phyloP scores from a whole-genome alignment of 1,284 basidiomycete species.

The Porodaedalea pini region DNA sequence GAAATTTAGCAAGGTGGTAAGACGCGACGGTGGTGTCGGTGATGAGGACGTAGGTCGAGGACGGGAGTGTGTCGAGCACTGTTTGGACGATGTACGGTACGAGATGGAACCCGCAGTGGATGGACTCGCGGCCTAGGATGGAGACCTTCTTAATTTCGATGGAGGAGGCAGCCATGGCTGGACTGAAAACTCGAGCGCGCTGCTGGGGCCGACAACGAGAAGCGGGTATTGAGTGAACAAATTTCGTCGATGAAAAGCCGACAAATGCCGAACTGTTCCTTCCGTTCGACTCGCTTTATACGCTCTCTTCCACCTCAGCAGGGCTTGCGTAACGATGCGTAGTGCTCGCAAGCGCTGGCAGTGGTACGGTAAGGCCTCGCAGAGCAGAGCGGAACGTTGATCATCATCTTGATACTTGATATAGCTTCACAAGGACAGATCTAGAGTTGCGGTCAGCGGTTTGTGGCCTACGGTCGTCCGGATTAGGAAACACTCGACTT shows the following conservation, averaged over 20 bases:
- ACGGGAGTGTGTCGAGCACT: slow-evolving; percentile 69
- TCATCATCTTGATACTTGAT: neutral
- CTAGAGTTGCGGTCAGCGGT: neutral
- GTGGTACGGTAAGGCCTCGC: neutral
- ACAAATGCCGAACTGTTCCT: neutral
- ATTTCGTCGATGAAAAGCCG: neutral
- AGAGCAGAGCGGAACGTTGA: neutral
- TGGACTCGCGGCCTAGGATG: slow-evolving; percentile 84
- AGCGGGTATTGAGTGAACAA: neutral
- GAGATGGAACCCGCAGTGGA: slow-evolving; percentile 91
- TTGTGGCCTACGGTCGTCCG: neutral
- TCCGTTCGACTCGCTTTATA: neutral
- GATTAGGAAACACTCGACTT: neutral
- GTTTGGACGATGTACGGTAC: slow-evolving; percentile 82
- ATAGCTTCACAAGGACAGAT: no score
- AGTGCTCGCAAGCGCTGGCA: neutral
- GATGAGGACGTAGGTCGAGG: slow-evolving; percentile 89
- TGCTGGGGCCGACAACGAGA: no score
- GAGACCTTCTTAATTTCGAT: slow-evolving; percentile 64
- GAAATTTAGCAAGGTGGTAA: slow-evolving; percentile 70
- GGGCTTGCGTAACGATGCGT: slow-evolving; percentile 2
- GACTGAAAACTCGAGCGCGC: no score
- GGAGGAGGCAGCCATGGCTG: no score
- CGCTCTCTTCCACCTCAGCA: neutral
- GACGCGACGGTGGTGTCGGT: slow-evolving; percentile 89